phyloP scores from a whole-genome alignment of 2,329 filamentous ascomycete species.

The Nakataea oryzae region DNA sequence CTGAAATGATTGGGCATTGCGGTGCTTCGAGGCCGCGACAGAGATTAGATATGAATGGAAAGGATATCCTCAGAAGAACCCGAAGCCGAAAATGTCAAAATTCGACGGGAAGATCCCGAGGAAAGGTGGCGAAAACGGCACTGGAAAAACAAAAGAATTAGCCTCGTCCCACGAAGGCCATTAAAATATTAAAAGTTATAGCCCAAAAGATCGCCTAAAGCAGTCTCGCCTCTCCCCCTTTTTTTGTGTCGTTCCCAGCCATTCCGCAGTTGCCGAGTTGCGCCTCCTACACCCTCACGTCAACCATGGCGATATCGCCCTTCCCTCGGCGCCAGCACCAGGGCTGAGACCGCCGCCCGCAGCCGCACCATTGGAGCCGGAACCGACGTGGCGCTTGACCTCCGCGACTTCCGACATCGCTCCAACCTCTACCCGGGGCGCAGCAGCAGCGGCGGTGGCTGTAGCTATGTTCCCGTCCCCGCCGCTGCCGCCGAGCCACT shows the following conservation, averaged over 20 bases:
- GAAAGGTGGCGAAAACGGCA: not conserved
- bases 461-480: not conserved
- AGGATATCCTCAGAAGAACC: not conserved
- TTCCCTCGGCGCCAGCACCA: not conserved
- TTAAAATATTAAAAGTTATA: not conserved
- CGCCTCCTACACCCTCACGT: too few species aligned
- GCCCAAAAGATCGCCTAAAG: too few species aligned
- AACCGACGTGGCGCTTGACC: not conserved
- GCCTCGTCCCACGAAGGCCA: not conserved
- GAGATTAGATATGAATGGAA: too few species aligned
- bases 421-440: not conserved
- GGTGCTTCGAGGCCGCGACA: too few species aligned
- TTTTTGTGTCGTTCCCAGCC: too few species aligned
- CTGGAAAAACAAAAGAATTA: not conserved
- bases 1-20: not conserved
- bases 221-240: not conserved
- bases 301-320: not conserved
- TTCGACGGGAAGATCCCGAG: not conserved
- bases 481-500: slow-evolving; percentile 23
- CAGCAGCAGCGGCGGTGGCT: not conserved
- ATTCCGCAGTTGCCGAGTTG: too few species aligned
- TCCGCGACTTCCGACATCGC: not conserved
- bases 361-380: not conserved
- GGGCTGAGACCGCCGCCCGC: not conserved
- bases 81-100: not conserved